phyloP scores from a whole-genome alignment of 176 grass and related monocot species.

The Oryza glaberrima region DNA sequence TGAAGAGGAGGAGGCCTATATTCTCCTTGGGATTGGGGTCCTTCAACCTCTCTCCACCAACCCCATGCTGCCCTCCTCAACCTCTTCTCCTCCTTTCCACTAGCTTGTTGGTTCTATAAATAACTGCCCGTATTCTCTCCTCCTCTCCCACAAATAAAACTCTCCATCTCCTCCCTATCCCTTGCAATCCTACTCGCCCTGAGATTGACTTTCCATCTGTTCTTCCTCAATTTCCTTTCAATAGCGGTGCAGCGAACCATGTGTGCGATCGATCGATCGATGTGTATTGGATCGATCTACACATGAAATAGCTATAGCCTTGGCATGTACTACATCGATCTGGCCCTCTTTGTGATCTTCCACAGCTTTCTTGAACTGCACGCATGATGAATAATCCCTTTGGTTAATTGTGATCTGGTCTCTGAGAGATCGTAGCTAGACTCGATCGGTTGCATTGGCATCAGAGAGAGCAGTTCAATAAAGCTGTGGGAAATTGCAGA shows the following conservation, averaged over 20 bases:
- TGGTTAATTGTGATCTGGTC: background rate
- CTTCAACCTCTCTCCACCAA: slow-evolving; percentile 52
- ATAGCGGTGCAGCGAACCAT: background rate
- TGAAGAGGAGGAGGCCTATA: slow-evolving; percentile 25
- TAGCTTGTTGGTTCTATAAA: slow-evolving; percentile 15
- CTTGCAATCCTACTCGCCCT: background rate
- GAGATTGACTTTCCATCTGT: background rate
- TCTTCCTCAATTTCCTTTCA: background rate
- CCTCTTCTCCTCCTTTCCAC: background rate
- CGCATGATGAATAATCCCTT: background rate
- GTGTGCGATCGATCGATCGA: too few species aligned
- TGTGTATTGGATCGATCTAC: slow-evolving; percentile 1
- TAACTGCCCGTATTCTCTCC: background rate
- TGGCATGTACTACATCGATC: background rate
- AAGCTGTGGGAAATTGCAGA: slow-evolving; percentile 90
- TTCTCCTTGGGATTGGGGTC: slow-evolving; percentile 70
- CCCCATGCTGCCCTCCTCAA: too few species aligned
- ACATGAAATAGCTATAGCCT: background rate
- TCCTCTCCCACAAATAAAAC: background rate
- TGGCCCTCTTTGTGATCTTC: slow-evolving; percentile 95
- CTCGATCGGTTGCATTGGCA: too few species aligned
- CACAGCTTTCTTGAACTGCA: slow-evolving; percentile 99
- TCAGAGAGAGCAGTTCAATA: slow-evolving; percentile 73
- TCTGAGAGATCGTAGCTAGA: background rate
- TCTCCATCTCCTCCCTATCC: background rate